A percentile compares a stretch with the other conserved stretches of the same genome.
phyloP scores from a whole-genome alignment of 2,329 filamentous ascomycete species.

The Aspergillus sergii region DNA sequence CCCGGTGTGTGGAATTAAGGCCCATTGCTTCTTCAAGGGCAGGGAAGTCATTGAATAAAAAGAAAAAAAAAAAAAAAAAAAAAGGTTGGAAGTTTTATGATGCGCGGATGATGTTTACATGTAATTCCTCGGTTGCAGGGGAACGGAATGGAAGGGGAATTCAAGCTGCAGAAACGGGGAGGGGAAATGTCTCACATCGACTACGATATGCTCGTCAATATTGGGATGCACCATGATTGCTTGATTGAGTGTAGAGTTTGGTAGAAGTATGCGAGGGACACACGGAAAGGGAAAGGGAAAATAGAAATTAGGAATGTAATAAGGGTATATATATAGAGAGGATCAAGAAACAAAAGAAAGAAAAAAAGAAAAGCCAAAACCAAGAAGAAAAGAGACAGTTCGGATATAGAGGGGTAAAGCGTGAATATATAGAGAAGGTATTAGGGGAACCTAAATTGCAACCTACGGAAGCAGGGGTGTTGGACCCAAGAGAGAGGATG shows the following conservation, averaged over 20 bases:
- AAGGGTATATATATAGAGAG: background rate
- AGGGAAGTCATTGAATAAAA: background rate
- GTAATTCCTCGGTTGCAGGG: background rate
- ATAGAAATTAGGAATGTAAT: background rate
- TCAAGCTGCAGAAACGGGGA: background rate
- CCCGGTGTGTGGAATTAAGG: background rate
- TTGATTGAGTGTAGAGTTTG: background rate
- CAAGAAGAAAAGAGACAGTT: conserved; percentile 6
- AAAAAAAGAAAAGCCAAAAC: background rate
- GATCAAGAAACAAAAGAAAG: background rate
- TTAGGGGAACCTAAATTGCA: background rate
- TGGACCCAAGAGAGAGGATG: conserved; percentile 21
- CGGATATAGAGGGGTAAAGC: background rate
- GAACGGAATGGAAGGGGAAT: background rate
- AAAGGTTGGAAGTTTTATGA: background rate
- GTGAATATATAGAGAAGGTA: conserved; percentile 5
- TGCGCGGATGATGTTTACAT: background rate
- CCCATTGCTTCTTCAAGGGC: background rate
- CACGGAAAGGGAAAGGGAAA: conserved; percentile 1
- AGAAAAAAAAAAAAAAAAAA: background rate
- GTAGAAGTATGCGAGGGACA: background rate
- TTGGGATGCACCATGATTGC: conserved; percentile 33
- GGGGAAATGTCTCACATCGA: conserved; percentile 33
- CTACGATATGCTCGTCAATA: conserved; percentile 33
- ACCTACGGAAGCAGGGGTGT: conserved; percentile 12